Base-by-base conservation (phyloP, 2,329 filamentous ascomycete genomes). In the Epichloe elymi region DNA sequence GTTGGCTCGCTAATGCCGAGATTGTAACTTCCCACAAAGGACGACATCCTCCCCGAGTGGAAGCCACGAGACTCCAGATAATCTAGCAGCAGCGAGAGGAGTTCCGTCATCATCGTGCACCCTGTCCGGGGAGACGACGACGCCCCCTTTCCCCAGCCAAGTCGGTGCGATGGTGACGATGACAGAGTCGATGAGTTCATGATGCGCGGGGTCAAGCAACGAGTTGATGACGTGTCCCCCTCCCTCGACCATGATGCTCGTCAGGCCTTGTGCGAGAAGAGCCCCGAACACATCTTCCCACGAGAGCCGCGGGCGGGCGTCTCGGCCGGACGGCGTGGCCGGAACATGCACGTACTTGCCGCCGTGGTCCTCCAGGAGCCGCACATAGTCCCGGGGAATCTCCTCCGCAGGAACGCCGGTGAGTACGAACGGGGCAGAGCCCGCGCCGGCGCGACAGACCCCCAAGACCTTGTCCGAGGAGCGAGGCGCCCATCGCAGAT, bases 221-320 rank as follows among this genome's bases (percentile, higher is more conserved):
- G 85, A 79, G 63, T 93, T 94, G 63, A 97, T 88, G 36, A 96
- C 81, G 11, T 74, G 72, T 0, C 79, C 90, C 11, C 91, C 91
- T 0, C 91, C 91, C 65, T 97, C 91, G 46, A 97, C 76, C 91
- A 96, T 96, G 52, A 96, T 74, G 62, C 88, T 95, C 49, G 68
- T 66, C 43, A 95, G 69, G 1, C 82, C 81, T 58, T 85, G 74
- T 1, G 63, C 64, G 36, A 59, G 57, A n/a, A 95, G 65, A 3
- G 72, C 69, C 17, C 66, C 66, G 33, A 94, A 67, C 15, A 94
- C 75, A 40, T 74, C 72, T 11, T 65, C 65, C 88, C 88, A 94
- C 17, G 72, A 66, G 55, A 85, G 74, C 51, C 73, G 69, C 62
- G 65, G 66, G 35, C 68, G 61, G 15, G 61, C 68, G 46, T 64